phyloP scores from a whole-genome alignment of 2,329 filamentous ascomycete genomes.

The Dendryphion nanum region DNA sequence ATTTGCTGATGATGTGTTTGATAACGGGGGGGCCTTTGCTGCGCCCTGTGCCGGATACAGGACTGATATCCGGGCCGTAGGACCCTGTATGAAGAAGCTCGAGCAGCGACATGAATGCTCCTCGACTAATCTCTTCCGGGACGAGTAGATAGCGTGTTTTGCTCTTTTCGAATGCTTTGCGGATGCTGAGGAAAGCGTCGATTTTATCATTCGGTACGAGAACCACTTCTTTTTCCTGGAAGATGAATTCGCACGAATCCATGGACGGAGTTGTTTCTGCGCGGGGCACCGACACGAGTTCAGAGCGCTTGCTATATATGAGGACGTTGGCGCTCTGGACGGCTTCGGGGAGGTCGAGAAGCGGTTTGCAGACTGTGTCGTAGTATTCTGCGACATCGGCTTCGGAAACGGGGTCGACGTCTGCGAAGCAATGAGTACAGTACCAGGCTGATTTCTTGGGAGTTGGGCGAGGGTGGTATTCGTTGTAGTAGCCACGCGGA shows the following conservation, averaged over 20 bases:
- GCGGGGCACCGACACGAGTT: slow-evolving; percentile 26
- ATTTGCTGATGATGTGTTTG: slow-evolving; percentile 7
- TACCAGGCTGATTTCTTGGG: slow-evolving; percentile 15
- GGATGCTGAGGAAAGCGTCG: slow-evolving; percentile 27
- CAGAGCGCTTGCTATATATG: slow-evolving; percentile 25
- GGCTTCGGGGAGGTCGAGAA: slow-evolving; percentile 19
- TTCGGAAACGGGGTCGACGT: slow-evolving; percentile 13
- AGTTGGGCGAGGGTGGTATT: slow-evolving; percentile 7
- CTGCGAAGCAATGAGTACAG: slow-evolving; percentile 20
- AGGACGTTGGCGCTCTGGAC: slow-evolving; percentile 20
- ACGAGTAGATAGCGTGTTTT: slow-evolving; percentile 28
- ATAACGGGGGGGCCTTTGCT: slow-evolving; percentile 23
- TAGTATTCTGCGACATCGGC: slow-evolving; percentile 33
- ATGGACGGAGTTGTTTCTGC: slow-evolving; percentile 25
- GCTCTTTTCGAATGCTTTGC: slow-evolving; percentile 26
- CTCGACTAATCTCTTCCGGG: slow-evolving; percentile 21
- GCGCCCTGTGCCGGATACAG: slow-evolving; percentile 5
- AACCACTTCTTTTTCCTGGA: slow-evolving; percentile 35
- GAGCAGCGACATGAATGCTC: slow-evolving; percentile 35
- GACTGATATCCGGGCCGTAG: slow-evolving; percentile 21
- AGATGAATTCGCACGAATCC: slow-evolving; percentile 39
- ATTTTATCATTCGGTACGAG: slow-evolving; percentile 29
- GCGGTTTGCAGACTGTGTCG: slow-evolving; percentile 28
- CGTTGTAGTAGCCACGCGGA: slow-evolving; percentile 9
- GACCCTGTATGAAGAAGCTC: slow-evolving; percentile 25